Conservation (phyloP, 169 alveolate species). For the Plasmodium gonderi region DNA sequence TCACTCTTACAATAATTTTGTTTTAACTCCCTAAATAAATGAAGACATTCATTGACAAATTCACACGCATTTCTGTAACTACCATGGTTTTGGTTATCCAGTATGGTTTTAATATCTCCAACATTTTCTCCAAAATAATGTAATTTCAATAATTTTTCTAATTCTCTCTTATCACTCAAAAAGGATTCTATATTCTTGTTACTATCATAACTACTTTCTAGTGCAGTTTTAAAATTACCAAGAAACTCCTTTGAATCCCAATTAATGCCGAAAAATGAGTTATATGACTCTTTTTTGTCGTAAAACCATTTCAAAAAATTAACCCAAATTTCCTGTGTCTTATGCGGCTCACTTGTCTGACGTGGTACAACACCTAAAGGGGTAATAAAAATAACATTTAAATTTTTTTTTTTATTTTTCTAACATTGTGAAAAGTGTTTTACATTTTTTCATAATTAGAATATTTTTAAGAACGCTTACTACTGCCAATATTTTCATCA, state of each 20-base stretch:
- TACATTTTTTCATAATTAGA: neutral
- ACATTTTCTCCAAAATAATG: neutral
- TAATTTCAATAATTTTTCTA: neutral
- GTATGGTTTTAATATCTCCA: neutral
- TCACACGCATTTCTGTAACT: neutral
- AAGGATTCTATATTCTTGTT: neutral
- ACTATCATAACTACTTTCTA: neutral
- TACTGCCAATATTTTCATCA: neutral
- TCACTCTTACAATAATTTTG: neutral
- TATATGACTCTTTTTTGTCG: neutral
- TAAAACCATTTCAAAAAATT: neutral
- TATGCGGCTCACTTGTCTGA: neutral
- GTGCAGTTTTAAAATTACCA: neutral
- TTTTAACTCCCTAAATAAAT: neutral
- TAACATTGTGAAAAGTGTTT: neutral
- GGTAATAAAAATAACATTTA: neutral
- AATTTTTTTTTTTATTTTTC: neutral
- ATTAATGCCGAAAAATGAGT: neutral
- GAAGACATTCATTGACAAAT: neutral
- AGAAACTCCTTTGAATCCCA: neutral
- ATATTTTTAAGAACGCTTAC: neutral
- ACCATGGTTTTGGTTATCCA: neutral
- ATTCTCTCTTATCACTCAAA: neutral
- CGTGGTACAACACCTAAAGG: neutral
- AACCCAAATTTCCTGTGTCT: neutral